A percentile compares a stretch with the other conserved stretches of the same genome.
Evolutionary conservation across 495 filamentous ascomycete genomes (phyloP).

Genomic region (Penicillium diatomitis): DNA sequence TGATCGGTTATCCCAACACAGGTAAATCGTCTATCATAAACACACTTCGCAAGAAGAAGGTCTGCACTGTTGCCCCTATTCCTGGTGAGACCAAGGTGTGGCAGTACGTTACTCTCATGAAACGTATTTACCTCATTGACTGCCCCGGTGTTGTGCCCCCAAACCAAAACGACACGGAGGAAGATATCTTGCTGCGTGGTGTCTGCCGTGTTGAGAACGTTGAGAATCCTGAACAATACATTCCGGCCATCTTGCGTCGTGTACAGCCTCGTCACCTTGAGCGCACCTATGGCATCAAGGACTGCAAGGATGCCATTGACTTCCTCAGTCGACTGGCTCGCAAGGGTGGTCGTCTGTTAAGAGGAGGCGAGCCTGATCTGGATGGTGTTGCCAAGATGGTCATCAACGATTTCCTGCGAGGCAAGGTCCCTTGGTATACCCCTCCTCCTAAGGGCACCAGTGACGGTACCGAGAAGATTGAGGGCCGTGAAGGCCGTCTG

Average conservation of each 20-base stretch:
- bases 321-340: conserved; percentile 82
- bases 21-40: conserved; percentile 94
- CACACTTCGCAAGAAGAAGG: conserved; percentile 82
- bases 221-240: conserved; percentile 90
- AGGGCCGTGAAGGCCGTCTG: conserved; percentile 48
- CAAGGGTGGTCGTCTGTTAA: conserved; percentile 77
- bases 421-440: conserved; percentile 94
- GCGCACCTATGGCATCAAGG: conserved; percentile 80
- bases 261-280: conserved; percentile 84
- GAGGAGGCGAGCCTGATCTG: conserved; percentile 84
- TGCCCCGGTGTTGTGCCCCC: conserved; percentile 95
- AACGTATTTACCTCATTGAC: conserved; percentile 92
- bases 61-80: conserved; percentile 90
- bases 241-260: conserved; percentile 67
- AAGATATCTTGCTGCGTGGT: conserved; percentile 86
- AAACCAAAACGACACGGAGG: conserved; percentile 64
- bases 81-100: conserved; percentile 91
- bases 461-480: conserved; percentile 44
- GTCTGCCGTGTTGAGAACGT: conserved; percentile 93
- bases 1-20: conserved; percentile 82
- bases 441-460: conserved; percentile 58
- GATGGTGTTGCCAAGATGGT: conserved; percentile 95
- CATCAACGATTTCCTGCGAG: conserved; percentile 86
- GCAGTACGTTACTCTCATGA: conserved; percentile 97
- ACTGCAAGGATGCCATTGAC: conserved; percentile 54